Conservation (phyloP, 371 early-diverging fungal genomes). For the Enterospora canceri region DNA sequence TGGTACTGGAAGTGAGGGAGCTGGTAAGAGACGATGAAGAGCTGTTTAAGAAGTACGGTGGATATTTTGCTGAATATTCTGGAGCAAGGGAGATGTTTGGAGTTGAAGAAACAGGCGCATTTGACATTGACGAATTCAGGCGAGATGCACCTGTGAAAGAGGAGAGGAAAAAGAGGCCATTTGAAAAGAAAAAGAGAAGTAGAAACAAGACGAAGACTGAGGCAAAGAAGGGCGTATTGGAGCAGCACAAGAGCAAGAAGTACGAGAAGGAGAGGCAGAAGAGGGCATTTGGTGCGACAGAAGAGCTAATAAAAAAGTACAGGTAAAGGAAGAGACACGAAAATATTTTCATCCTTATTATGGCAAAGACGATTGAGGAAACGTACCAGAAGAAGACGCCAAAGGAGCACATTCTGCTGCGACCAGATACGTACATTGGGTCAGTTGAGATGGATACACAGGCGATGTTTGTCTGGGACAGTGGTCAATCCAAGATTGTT, state of each 20-base stretch:
- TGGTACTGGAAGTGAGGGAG: not conserved
- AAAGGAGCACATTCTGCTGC: constrained; percentile 86
- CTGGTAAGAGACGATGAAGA: not conserved
- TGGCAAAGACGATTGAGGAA: constrained; percentile 65
- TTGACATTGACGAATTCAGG: not conserved
- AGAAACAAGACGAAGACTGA: not conserved
- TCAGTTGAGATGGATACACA: constrained; percentile 72
- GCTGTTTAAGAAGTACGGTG: not conserved
- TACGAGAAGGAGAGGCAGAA: not conserved
- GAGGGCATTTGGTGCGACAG: not conserved
- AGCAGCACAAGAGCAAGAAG: not conserved
- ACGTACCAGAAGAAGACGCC: constrained; percentile 95
- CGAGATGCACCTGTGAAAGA: not conserved
- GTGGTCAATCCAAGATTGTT: constrained; percentile 59
- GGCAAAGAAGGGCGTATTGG: not conserved
- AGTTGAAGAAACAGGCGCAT: not conserved
- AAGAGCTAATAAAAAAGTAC: not conserved
- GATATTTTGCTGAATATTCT: not conserved
- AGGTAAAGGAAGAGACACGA: too few relatives aligned
- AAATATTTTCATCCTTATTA: not conserved
- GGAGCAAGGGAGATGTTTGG: not conserved
- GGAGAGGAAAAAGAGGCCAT: not conserved
- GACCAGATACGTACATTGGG: constrained; percentile 97
- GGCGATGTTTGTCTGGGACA: constrained; percentile 72
- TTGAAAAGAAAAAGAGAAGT: not conserved